A percentile compares a stretch with the other conserved stretches of the same genome.
These are phyloP conservation scores for Erythrophleum fordii DNA, from an alignment of 306 rosid genomes.

Conservation along the genomic window DNA sequence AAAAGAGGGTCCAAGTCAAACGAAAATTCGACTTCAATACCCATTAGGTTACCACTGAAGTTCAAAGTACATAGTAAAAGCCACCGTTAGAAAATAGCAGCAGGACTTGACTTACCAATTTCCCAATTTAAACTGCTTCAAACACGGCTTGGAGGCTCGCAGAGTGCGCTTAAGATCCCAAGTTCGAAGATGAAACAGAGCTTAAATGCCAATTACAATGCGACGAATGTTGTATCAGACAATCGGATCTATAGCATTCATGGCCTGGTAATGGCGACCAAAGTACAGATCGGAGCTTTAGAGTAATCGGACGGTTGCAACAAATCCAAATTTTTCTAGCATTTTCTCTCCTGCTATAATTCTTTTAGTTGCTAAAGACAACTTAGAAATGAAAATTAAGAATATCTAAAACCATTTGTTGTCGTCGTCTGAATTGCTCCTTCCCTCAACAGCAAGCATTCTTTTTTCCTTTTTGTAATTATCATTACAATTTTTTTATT, in stretches of 20 bases:
- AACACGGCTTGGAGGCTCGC: constrained; percentile 7
- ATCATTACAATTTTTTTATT: background rate
- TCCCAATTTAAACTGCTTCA: constrained; percentile 44
- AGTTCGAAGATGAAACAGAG: constrained; percentile 34
- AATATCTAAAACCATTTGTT: constrained; percentile 28
- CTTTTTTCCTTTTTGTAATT: background rate
- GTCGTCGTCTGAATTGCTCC: constrained; percentile 54
- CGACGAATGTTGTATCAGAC: constrained; percentile 46
- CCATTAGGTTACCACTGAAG: constrained; percentile 45
- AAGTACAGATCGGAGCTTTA: constrained; percentile 55
- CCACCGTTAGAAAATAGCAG: constrained; percentile 29
- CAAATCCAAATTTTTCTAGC: constrained; percentile 30
- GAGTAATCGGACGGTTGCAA: constrained; percentile 55
- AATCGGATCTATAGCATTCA: constrained; percentile 69
- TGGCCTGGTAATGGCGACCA: constrained; percentile 41
- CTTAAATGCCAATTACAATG: constrained; percentile 44
- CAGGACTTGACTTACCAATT: constrained; percentile 46
- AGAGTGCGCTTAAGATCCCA: constrained; percentile 50
- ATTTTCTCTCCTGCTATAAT: constrained; percentile 44
- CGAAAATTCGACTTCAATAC: constrained; percentile 41
- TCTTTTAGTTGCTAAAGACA: constrained; percentile 9
- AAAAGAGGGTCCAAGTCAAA: constrained; percentile 17
- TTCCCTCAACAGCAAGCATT: constrained; percentile 55
- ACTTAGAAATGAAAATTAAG: constrained; percentile 36
- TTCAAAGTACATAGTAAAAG: background rate